Percentiles rank a stretch among this genome's conserved stretches.
These are phyloP conservation scores for Trametes villosa DNA, from an alignment of 768 basidiomycete genomes.

Conservation along the genomic window DNA sequence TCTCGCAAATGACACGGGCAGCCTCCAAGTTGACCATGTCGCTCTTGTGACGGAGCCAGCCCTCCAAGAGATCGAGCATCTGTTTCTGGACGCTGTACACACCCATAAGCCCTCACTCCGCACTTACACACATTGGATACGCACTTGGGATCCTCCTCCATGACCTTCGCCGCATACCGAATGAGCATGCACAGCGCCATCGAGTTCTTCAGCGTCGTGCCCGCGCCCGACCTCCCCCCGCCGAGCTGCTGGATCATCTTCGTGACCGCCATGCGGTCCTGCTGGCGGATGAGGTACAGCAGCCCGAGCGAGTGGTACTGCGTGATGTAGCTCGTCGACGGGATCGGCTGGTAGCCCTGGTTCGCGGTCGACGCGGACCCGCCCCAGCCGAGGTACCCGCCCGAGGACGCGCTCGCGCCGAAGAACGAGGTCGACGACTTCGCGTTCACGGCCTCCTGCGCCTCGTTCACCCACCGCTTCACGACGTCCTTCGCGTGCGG, in stretches of 20 bases:
- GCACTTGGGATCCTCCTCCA: constrained; percentile 98
- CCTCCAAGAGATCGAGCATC: constrained; percentile 92
- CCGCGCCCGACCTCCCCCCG: constrained; percentile 82
- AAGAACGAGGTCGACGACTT: constrained; percentile 80
- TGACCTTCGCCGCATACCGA: constrained; percentile 96
- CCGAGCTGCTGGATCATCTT: constrained; percentile 99
- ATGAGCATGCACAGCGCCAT: constrained; percentile 99
- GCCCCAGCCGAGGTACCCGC: constrained; percentile 78
- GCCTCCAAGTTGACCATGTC: constrained; percentile 99
- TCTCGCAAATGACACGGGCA: constrained; percentile 95
- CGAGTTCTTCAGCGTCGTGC: constrained; percentile 87
- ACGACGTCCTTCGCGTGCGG: constrained; percentile 94
- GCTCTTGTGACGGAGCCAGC: constrained; percentile 96
- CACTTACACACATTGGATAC: constrained; percentile 36
- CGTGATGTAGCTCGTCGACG: constrained; percentile 89
- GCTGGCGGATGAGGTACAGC: constrained; percentile 92
- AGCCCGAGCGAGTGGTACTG: constrained; percentile 97
- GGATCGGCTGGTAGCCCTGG: constrained; percentile 74
- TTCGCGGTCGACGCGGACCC: constrained; percentile 52
- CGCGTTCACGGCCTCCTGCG: constrained; percentile 92
- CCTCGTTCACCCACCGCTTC: constrained; percentile 99
- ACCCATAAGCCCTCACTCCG: constrained; percentile 2
- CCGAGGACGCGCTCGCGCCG: constrained; percentile 44
- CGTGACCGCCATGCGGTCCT: constrained; percentile 98
- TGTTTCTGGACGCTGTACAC: constrained; percentile 78